phyloP scores from a whole-genome alignment of 2,329 filamentous ascomycete species.

The Epichloe elymi region DNA sequence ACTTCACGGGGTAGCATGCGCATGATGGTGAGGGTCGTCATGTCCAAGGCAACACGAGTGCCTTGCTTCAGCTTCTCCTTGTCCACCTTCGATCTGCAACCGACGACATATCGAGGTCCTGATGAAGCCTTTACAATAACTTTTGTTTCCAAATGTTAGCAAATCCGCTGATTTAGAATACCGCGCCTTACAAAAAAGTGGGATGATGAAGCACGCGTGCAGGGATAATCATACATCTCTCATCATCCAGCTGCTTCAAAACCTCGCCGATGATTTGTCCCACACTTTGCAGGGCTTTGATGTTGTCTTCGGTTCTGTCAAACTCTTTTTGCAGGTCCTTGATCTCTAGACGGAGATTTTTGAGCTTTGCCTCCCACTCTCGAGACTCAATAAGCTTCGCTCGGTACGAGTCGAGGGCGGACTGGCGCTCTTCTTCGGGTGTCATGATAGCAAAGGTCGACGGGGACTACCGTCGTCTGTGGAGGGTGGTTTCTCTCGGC shows the following conservation, averaged over 20 bases:
- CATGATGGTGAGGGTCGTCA: constrained; percentile 99
- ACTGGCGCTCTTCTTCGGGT: constrained; percentile 46
- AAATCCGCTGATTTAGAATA: constrained; percentile 11
- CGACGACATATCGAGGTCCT: constrained; percentile 93
- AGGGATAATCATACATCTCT: constrained; percentile 61
- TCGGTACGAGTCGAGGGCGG: constrained; percentile 68
- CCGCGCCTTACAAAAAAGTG: neutral
- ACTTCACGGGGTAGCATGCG: constrained; percentile 98
- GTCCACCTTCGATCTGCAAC: constrained; percentile 96
- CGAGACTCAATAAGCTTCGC: constrained; percentile 80
- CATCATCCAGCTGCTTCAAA: constrained; percentile 95
- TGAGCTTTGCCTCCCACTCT: constrained; percentile 98
- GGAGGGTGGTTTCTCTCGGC: constrained; percentile 4
- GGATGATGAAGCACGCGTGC: neutral
- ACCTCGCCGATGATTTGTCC: constrained; percentile 99
- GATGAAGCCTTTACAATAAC: constrained; percentile 98
- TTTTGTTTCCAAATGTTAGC: constrained; percentile 24
- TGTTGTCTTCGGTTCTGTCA: constrained; percentile 96
- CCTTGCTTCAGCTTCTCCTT: constrained; percentile 96
- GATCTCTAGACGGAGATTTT: constrained; percentile 85
- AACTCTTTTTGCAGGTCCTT: constrained; percentile 92
- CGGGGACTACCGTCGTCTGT: neutral
- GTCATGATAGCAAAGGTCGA: constrained; percentile 26
- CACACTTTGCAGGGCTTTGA: constrained; percentile 97
- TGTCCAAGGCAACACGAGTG: constrained; percentile 91